These are phyloP conservation scores for Ophiostoma fasciatum DNA, from an alignment of 2,329 filamentous ascomycete genomes.

Conservation along the genomic window DNA sequence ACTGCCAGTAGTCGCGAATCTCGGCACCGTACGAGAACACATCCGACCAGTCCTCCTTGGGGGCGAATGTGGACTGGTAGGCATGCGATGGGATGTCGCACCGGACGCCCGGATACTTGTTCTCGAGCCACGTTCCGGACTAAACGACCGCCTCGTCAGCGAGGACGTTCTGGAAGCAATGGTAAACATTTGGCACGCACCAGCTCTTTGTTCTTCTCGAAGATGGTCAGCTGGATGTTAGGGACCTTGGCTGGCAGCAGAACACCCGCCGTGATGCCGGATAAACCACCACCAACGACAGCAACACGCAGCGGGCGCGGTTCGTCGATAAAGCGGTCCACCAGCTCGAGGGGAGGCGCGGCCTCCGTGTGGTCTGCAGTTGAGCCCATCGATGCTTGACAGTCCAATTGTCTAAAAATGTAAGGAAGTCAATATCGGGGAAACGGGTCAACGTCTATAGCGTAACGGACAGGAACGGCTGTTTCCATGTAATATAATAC, in stretches of 20 bases:
- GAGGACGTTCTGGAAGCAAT: too few relatives aligned
- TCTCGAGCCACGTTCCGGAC: conserved; percentile 21
- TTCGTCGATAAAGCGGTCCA: conserved; percentile 29
- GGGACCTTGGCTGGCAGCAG: conserved; percentile 56
- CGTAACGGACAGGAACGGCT: too few relatives aligned
- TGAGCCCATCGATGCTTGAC: too few relatives aligned
- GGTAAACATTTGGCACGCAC: conserved; percentile 35
- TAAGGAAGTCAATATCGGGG: too few relatives aligned
- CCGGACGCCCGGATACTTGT: conserved; percentile 18
- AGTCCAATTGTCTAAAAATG: too few relatives aligned
- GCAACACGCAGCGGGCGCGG: conserved; percentile 36
- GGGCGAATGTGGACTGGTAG: conserved; percentile 53
- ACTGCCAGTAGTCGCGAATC: conserved; percentile 53
- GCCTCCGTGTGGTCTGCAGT: background rate
- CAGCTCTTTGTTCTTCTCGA: conserved; percentile 53
- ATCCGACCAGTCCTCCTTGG: conserved; percentile 55
- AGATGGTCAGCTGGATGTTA: conserved; percentile 47
- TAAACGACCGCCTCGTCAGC: background rate
- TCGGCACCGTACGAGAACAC: conserved; percentile 52
- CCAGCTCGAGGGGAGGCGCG: conserved; percentile 10
- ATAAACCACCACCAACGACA: conserved; percentile 48
- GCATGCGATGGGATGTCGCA: conserved; percentile 58
- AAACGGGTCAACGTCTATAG: too few relatives aligned
- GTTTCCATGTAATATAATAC: too few relatives aligned
- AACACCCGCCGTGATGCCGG: conserved; percentile 49